Percentiles rank a stretch among this genome's conserved stretches.
Conservation (phyloP, 2,329 filamentous ascomycete genomes). For the Sclerotinia glacialis region DNA sequence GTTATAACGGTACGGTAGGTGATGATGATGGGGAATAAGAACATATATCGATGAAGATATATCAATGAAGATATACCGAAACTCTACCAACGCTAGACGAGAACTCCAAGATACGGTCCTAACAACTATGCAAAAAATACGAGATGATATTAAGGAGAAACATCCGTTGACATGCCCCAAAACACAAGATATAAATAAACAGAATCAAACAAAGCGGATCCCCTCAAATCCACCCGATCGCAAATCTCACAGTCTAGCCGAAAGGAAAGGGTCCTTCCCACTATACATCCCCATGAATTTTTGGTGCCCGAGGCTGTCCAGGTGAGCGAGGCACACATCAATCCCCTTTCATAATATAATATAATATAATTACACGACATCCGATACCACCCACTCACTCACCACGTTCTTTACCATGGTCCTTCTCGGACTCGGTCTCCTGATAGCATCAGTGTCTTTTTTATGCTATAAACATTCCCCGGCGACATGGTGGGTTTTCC, state of each 20-base stretch:
- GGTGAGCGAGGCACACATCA: not conserved
- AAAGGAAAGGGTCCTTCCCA: constrained; percentile 40
- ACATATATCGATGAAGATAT: too few species aligned
- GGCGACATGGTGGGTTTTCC: constrained; percentile 46
- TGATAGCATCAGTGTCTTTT: constrained; percentile 59
- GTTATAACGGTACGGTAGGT: not conserved
- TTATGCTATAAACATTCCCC: constrained; percentile 53
- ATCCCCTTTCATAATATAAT: not conserved
- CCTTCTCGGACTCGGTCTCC: constrained; percentile 56
- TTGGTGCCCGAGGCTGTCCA: not conserved
- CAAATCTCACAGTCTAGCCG: not conserved
- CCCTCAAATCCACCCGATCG: not conserved
- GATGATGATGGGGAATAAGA: too few species aligned
- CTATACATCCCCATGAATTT: constrained; percentile 41
- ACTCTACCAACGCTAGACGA: not conserved
- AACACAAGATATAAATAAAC: not conserved
- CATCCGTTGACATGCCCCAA: not conserved
- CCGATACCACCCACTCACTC: not conserved
- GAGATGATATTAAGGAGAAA: not conserved
- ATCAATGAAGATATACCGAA: too few species aligned
- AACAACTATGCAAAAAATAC: not conserved
- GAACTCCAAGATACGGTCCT: not conserved
- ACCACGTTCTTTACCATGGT: not conserved
- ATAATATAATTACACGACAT: not conserved
- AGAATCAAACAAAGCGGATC: not conserved